Evolutionary conservation across 139 green algal species (phyloP), one percentile per base, ranked within the genome.

Genomic region (Micractinium sp.): DNA sequence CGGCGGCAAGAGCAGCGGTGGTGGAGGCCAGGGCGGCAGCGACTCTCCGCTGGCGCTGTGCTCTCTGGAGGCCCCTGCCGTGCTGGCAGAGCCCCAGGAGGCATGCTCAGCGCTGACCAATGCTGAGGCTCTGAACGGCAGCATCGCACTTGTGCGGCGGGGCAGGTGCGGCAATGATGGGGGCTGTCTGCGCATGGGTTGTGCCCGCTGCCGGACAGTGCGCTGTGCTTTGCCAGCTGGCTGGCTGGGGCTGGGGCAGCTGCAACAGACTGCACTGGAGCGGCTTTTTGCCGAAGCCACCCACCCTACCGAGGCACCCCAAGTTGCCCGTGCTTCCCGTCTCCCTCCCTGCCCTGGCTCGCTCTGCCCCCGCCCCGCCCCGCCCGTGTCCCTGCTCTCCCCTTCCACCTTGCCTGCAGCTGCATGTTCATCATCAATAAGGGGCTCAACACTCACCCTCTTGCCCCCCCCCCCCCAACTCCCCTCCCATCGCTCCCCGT

Each of bases 81-180:
- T 86, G n/a, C 53, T 84, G 9, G 88, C 91, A 0, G 31, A 93
- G 4, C 94, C 94, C 0, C 74, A 61, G 19, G 47, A 95, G 53
- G 94, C 82, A 13, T 96, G 94, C 82, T 25, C 0, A 1, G 56
- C 31, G 25, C 82, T 89, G 56, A 0, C 5, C 13, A 93, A 92
- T 39, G 61, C 83, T 4, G 56, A 29, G 14, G 25, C 69, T 35
- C 47, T 94, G 35, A 29, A 36, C 0, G 94, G 91, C 31, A 80
- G 83, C 18, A 81, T 97, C 9, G 91, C 89, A 22, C 35, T 97
- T 31, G 81, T 95, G 47, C 36, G 88, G 38, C 89, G 95, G 4
- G 95, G 95, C 67, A 20, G 83, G 35, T 89, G 86, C 61, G 85
- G 39, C 13, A 60, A 5, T 20, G 19, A 5, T 20, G 19, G 9